Evolutionary conservation across 1,284 basidiomycete species (phyloP).

Genomic region (Stygiomarasmius scandens): DNA sequence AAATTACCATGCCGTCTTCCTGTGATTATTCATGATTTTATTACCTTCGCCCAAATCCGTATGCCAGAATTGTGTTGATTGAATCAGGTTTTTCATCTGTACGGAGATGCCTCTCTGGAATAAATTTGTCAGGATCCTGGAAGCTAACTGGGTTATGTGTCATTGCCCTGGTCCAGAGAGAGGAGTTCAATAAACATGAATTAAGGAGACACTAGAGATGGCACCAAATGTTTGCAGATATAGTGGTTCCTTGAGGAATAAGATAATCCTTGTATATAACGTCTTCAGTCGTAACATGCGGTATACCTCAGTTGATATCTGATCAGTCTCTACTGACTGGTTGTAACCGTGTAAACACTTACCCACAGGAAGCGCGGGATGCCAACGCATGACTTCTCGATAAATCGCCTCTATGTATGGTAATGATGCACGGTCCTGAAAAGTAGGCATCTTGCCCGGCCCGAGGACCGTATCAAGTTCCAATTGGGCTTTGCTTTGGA

Average conservation of each 20-base stretch:
- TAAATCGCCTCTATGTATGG: conserved; percentile 31
- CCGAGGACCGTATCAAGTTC: conserved; percentile 33
- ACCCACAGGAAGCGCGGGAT: conserved; percentile 11
- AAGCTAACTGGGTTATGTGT: not conserved
- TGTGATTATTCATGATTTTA: too few species aligned
- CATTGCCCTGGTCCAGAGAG: conserved; percentile 10
- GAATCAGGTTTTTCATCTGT: not conserved
- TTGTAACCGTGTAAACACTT: not conserved
- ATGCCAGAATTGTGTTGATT: not conserved
- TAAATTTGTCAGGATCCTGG: conserved; percentile 5
- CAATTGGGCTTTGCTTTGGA: conserved; percentile 27
- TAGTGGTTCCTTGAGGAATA: conserved; percentile 15
- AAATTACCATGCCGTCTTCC: too few species aligned
- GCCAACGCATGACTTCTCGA: conserved; percentile 33
- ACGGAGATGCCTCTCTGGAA: conserved; percentile 1
- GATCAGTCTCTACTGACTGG: not conserved
- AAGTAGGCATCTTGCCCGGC: conserved; percentile 27
- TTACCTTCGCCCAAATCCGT: conserved; percentile 7
- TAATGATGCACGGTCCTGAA: conserved; percentile 28
- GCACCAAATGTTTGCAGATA: not conserved
- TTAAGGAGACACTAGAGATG: not conserved
- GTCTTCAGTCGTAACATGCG: conserved; percentile 8
- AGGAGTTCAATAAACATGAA: not conserved
- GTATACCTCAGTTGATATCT: not conserved
- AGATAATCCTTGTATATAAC: conserved; percentile 17